Evolutionary conservation across 176 grass and related monocot genomes (phyloP).

Genomic region (Pontederia paniculata): DNA sequence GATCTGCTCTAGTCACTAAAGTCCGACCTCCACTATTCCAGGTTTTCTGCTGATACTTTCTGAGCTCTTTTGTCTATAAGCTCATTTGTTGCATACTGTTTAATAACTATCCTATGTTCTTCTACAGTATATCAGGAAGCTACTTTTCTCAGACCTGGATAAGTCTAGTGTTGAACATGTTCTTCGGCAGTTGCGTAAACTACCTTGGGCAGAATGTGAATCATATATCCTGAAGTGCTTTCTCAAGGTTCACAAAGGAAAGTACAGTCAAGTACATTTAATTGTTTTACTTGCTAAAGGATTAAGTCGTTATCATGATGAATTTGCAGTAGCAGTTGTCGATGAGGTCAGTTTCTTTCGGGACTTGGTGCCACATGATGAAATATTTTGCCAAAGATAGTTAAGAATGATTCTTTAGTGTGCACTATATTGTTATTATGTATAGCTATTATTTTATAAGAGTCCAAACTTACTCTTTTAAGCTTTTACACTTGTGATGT

Average conservation of each 20-base stretch:
- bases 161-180: constrained; percentile 83
- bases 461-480: no score
- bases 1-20: constrained; percentile 88
- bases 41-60: constrained; percentile 19
- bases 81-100: constrained; percentile 2
- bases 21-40: constrained; percentile 80
- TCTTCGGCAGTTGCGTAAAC: constrained; percentile 82
- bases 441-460: no score
- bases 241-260: constrained; percentile 98
- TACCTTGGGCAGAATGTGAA: constrained; percentile 95
- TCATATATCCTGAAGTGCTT: constrained; percentile 86
- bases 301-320: constrained; percentile 75
- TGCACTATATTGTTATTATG: no score
- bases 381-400: not conserved
- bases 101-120: not conserved
- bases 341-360: constrained; percentile 63
- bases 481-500: no score
- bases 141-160: constrained; percentile 94
- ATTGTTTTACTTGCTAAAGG: constrained; percentile 85
- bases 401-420: no score
- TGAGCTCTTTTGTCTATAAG: constrained; percentile 2
- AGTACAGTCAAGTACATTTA: constrained; percentile 90
- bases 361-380: not conserved
- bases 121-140: constrained; percentile 87
- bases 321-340: constrained; percentile 70